These are phyloP conservation scores for Carex parvula DNA, from an alignment of 176 grass and related monocot species.

Conservation along the genomic window DNA sequence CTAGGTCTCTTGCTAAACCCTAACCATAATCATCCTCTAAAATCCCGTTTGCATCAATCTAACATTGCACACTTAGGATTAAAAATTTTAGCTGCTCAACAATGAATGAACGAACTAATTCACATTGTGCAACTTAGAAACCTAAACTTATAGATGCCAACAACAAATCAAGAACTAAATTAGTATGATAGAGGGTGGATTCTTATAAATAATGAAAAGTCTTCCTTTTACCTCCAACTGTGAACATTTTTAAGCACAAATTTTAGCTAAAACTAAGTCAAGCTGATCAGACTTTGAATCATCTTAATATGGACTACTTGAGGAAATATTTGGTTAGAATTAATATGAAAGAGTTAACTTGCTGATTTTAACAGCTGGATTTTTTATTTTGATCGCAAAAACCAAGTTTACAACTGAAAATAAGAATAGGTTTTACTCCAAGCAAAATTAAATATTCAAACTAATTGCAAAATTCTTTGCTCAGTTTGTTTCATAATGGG, in stretches of 20 bases:
- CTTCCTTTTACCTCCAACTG: background rate
- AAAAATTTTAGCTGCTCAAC: background rate
- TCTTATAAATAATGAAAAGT: background rate
- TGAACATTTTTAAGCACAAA: background rate
- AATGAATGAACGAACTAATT: constrained; percentile 2
- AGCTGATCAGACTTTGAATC: background rate
- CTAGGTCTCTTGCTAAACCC: background rate
- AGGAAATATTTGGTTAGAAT: background rate
- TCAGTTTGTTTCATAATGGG: background rate
- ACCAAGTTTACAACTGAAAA: background rate
- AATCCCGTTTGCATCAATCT: background rate
- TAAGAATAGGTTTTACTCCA: background rate
- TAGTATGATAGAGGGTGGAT: background rate
- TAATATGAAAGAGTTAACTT: background rate
- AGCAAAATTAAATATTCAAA: background rate
- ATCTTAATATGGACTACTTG: background rate
- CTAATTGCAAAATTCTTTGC: background rate
- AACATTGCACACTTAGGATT: background rate
- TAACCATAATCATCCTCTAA: background rate
- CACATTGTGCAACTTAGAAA: background rate
- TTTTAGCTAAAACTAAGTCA: background rate
- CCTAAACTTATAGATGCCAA: background rate
- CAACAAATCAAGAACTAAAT: background rate
- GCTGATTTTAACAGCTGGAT: background rate
- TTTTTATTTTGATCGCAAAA: background rate